These are phyloP conservation scores for Podaxis pistillaris DNA, from an alignment of 768 basidiomycete genomes.

Conservation along the genomic window DNA sequence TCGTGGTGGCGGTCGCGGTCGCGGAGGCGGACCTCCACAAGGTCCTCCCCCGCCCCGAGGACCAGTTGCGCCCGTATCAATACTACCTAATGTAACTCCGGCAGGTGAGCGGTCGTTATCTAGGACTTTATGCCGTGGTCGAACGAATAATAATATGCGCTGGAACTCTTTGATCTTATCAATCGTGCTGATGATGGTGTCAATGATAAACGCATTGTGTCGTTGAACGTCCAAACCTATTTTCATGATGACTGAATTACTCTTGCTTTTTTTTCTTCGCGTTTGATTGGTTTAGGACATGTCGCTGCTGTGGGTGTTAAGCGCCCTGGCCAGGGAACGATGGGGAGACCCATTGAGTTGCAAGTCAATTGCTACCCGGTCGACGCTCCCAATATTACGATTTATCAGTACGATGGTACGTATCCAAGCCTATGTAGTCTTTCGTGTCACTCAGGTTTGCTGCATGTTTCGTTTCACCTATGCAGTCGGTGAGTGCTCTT, in stretches of 20 bases:
- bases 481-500: constrained; percentile 6
- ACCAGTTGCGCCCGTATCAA: constrained; percentile 22
- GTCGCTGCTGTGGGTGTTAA: constrained; percentile 32
- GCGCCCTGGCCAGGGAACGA: constrained; percentile 31
- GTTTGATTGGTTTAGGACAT: constrained; percentile 21
- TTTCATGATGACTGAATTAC: not conserved
- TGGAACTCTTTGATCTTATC: constrained; percentile 43
- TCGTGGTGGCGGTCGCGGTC: not conserved
- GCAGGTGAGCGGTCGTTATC: constrained; percentile 29
- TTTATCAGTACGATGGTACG: constrained; percentile 80
- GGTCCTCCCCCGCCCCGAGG: constrained; percentile 26
- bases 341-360: constrained; percentile 26
- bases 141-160: not conserved
- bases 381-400: constrained; percentile 52
- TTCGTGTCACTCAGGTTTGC: not conserved
- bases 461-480: not conserved
- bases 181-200: constrained; percentile 30
- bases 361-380: constrained; percentile 61
- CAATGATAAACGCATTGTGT: not conserved
- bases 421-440: not conserved
- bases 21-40: constrained; percentile 15
- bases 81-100: constrained; percentile 18
- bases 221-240: not conserved
- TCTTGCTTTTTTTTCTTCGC: not conserved
- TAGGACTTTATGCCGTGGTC: not conserved